Evolutionary conservation across 2,329 filamentous ascomycete genomes (phyloP).

Genomic region (Diplodia corticola): DNA sequence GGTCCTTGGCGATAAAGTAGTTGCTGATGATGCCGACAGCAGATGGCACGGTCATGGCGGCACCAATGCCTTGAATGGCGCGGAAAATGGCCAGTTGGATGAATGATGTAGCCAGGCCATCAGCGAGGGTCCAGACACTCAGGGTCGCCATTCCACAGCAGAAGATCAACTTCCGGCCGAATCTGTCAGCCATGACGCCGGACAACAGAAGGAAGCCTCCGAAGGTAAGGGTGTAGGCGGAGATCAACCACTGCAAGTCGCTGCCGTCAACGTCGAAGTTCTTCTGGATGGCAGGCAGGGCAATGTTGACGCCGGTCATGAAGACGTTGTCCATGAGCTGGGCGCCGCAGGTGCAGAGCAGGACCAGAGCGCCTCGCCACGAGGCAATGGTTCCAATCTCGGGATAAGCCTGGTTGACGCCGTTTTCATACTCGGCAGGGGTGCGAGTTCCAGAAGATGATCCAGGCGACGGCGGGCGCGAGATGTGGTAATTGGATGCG

Average conservation of each 20-base stretch:
- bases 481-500: neutral
- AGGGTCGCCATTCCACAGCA: conserved; percentile 37
- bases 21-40: conserved; percentile 48
- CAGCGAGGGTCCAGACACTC: conserved; percentile 44
- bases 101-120: conserved; percentile 48
- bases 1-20: conserved; percentile 42
- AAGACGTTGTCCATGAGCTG: conserved; percentile 49
- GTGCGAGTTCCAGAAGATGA: conserved; percentile 3
- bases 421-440: conserved; percentile 12
- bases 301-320: conserved; percentile 28
- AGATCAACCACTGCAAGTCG: conserved; percentile 25
- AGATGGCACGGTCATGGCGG: conserved; percentile 50
- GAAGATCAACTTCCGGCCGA: conserved; percentile 43
- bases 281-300: conserved; percentile 24
- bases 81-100: conserved; percentile 46
- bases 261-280: conserved; percentile 20
- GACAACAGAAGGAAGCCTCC: conserved; percentile 27
- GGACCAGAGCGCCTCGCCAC: conserved; percentile 42
- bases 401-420: conserved; percentile 27
- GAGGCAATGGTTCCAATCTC: conserved; percentile 41
- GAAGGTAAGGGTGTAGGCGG: conserved; percentile 31
- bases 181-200: conserved; percentile 39
- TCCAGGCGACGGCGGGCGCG: conserved; percentile 15
- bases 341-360: conserved; percentile 45
- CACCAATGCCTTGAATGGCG: conserved; percentile 50